Evolutionary conservation across 2,329 filamentous ascomycete species (phyloP), one percentile per base, ranked within the genome.

Genomic region (Diaporthe australafricana): DNA sequence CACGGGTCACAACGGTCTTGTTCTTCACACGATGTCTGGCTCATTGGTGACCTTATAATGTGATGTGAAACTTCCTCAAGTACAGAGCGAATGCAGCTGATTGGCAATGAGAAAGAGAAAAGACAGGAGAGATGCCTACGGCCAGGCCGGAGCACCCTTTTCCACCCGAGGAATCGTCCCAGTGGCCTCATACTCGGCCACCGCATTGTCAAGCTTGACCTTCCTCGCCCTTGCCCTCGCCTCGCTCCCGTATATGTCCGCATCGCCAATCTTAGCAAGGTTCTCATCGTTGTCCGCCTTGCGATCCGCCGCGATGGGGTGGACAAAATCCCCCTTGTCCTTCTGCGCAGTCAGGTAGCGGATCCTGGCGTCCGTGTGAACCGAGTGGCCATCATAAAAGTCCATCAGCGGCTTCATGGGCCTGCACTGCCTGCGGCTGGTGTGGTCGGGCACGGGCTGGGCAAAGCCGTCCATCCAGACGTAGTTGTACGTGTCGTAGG

Each of bases 391-490:
- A n/a, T 68, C 48, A 17, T 68, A 68, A 22, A 55, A 68, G 22
- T 68, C 63, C 0, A 53, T 55, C 35, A 55, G 52, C 14, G 48
- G 63, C 50, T 40, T 30, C 35, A 55, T 55, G 50, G 6, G 8
- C 35, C 48, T 40, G 50, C 63, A 68, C 35, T 68, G 25, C 40
- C 63, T n/a, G 11, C 48, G 50, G 3, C 35, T 55, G n/a, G 50
- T 45, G 32, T 68, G 50, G 42, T 53, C 48, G 22, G 63, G 63
- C 0, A 67, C 63, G 2, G 63, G 63, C 32, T 67, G 63, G 14
- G 63, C 63, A 40, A 53, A 67, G 48, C 53, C 63, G n/a, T 53
- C 63, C 63, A 53, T 67, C 63, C 63, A 67, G 48, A 67, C 63
- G n/a, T 67, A 53, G 25, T 67, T 67, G 47, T 67, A 67, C 9